phyloP scores from a whole-genome alignment of 2,329 filamentous ascomycete genomes.

The Kalaharituber pfeilii region DNA sequence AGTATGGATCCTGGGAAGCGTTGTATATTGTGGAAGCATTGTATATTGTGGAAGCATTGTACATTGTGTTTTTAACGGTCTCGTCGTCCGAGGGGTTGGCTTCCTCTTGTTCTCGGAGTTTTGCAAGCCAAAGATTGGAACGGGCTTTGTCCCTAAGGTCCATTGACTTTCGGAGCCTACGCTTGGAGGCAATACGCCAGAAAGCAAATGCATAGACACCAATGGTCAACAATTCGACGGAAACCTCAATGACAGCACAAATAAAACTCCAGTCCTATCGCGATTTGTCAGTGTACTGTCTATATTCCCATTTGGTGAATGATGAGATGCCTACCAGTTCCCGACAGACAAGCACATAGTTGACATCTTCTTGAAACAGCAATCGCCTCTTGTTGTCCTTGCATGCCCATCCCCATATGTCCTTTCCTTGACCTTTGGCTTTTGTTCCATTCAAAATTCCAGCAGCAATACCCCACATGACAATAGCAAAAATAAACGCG shows the following conservation, averaged over 20 bases:
- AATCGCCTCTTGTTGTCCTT: slow-evolving; percentile 66
- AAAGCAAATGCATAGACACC: slow-evolving; percentile 86
- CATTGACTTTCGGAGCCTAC: slow-evolving; percentile 91
- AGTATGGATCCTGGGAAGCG: slow-evolving; percentile 1
- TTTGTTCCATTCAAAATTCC: slow-evolving; percentile 66
- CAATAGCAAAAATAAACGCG: slow-evolving; percentile 82
- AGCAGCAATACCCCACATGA: slow-evolving; percentile 82
- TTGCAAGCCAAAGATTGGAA: slow-evolving; percentile 83
- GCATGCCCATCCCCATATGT: slow-evolving; percentile 98
- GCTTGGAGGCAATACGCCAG: slow-evolving; percentile 95
- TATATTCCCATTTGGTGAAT: neutral
- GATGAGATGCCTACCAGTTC: slow-evolving; percentile 44
- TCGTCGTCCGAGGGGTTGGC: slow-evolving; percentile 7
- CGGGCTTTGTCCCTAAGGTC: slow-evolving; percentile 83
- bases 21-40: neutral
- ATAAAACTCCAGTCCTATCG: slow-evolving; percentile 87
- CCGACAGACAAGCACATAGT: slow-evolving; percentile 82
- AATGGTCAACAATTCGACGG: slow-evolving; percentile 82
- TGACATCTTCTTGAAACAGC: slow-evolving; percentile 61
- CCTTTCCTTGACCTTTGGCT: slow-evolving; percentile 56
- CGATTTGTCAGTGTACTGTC: slow-evolving; percentile 13
- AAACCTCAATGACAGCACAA: slow-evolving; percentile 92
- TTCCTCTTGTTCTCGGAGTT: slow-evolving; percentile 49
- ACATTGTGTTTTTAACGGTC: slow-evolving; percentile 17
- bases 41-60: slow-evolving; percentile 6